phyloP scores from a whole-genome alignment of 2,329 filamentous ascomycete genomes.

The Alternaria arborescens region DNA sequence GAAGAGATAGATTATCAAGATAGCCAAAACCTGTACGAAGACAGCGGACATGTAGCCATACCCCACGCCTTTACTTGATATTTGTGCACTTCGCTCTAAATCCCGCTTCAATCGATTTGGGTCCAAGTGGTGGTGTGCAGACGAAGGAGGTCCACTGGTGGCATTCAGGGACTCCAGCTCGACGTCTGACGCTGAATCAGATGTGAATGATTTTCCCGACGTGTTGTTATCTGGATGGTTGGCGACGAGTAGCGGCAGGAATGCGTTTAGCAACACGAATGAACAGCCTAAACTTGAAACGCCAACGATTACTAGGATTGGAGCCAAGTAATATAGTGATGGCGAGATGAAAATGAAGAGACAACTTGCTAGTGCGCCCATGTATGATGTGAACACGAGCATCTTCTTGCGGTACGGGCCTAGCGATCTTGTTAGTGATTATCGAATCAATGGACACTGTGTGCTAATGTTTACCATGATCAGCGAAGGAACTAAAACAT shows the following conservation, averaged over 20 bases:
- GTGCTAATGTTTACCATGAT: slow-evolving; percentile 72
- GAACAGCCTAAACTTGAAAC: slow-evolving; percentile 94
- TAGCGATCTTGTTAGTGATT: slow-evolving; percentile 15
- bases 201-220: slow-evolving; percentile 12
- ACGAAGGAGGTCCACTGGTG: slow-evolving; percentile 1
- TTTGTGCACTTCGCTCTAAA: slow-evolving; percentile 80
- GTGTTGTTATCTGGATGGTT: slow-evolving; percentile 69
- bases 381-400: slow-evolving; percentile 79
- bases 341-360: slow-evolving; percentile 79
- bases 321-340: slow-evolving; percentile 78
- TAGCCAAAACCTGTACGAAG: slow-evolving; percentile 79
- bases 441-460: background rate
- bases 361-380: slow-evolving; percentile 80
- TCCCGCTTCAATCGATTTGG: slow-evolving; percentile 63
- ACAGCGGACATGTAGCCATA: slow-evolving; percentile 88
- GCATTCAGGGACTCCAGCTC: slow-evolving; percentile 41
- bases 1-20: slow-evolving; percentile 72
- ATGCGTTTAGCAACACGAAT: slow-evolving; percentile 94
- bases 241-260: slow-evolving; percentile 84
- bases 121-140: slow-evolving; percentile 10
- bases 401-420: slow-evolving; percentile 80
- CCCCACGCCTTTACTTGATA: slow-evolving; percentile 88
- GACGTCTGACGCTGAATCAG: slow-evolving; percentile 28
- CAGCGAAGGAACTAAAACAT: slow-evolving; percentile 90
- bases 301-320: slow-evolving; percentile 80